These are phyloP conservation scores for Populus hybrid DNA, from an alignment of 441 rosid species.

Conservation along the genomic window DNA sequence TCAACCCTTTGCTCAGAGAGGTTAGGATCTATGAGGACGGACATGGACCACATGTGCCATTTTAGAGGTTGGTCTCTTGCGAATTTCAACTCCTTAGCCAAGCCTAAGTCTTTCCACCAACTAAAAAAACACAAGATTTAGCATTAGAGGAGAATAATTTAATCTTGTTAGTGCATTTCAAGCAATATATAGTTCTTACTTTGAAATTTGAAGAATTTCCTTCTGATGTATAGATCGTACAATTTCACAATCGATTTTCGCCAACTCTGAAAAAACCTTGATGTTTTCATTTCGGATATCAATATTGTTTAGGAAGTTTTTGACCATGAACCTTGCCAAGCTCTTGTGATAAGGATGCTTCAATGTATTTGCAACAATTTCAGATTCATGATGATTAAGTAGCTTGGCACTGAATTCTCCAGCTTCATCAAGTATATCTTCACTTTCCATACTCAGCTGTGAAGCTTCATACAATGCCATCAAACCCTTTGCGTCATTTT, in stretches of 20 bases:
- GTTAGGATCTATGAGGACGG: constrained; percentile 42
- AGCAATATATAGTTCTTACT: constrained; percentile 22
- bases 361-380: constrained; percentile 25
- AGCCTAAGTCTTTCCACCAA: constrained; percentile 65
- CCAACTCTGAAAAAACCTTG: constrained; percentile 30
- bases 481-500: constrained; percentile 28
- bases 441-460: constrained; percentile 30
- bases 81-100: constrained; percentile 31
- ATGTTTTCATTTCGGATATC: constrained; percentile 23
- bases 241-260: constrained; percentile 29
- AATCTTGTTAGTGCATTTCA: neutral
- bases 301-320: constrained; percentile 9
- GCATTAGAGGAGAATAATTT: neutral
- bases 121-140: constrained; percentile 18
- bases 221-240: constrained; percentile 26
- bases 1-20: constrained; percentile 43
- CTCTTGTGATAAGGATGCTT: constrained; percentile 42
- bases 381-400: constrained; percentile 25
- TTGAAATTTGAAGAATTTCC: constrained; percentile 29
- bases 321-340: constrained; percentile 32
- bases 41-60: constrained; percentile 60
- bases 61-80: constrained; percentile 57
- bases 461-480: constrained; percentile 44
- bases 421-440: constrained; percentile 36
- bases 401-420: constrained; percentile 15